Evolutionary conservation across 371 early-diverging fungal genomes (phyloP), one percentile per base, ranked within the genome.

Genomic region (Lichtheimia corymbifera): DNA sequence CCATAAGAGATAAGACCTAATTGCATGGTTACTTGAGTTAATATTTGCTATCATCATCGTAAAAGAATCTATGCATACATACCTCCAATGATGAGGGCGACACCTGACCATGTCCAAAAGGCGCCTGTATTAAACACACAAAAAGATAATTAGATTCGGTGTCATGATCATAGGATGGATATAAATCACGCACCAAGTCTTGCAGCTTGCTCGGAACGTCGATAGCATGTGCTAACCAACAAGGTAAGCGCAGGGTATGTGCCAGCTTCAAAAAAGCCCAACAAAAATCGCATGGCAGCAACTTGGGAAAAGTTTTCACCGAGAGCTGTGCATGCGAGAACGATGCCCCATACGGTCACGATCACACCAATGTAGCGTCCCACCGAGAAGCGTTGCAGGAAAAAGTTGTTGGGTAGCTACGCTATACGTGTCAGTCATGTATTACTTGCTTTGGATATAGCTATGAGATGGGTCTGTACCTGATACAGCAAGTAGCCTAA

Each of bases 61-160:
- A 35, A 11, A 11, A 5, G 2, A 35, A 1, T 11, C 6, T 28
- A 28, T 35, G 9, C 9, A 2, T 9, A 35, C 7, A 4, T 35
- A 35, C 35, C 90, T 58, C 87, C 88, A 22, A 88, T 71, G 24
- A 80, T 71, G 4, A 83, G 68, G 28, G 89, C 81, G 20, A 83
- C 30, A 55, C 79, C 79, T 47, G 75, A 75, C 43, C 67, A 78
- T 13, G 75, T 67, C 73, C 76, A 78, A 53, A 75, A 73, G 12
- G 66, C 65, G 44, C 77, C 64, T 50, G 20, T 42, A 30, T 11
- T 18, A 47, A 47, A 47, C 2, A 35, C 35, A 35, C 35, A 35
- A 35, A 30, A 30, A 11, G 35, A 9, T 35, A 0, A 9, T 35
- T 35, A 35, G 35, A 2, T 9, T 35, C 11, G 35, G 9, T 28